Evolutionary conservation across 2,329 filamentous ascomycete genomes (phyloP).

Genomic region (Penicillium sumatraense): DNA sequence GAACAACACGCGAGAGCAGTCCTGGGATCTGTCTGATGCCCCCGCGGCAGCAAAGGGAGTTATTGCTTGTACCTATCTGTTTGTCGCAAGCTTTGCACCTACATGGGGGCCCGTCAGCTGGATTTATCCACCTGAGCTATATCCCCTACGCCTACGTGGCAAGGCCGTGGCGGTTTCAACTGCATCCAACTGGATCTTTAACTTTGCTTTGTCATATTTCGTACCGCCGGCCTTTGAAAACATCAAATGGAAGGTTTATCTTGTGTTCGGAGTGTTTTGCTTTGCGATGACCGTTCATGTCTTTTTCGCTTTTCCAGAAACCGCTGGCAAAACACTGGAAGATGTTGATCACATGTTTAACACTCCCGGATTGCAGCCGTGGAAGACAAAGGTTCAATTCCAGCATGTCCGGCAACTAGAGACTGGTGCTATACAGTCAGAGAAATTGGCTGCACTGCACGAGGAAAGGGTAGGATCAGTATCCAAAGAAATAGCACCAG

Average conservation of each 20-base stretch:
- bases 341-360: conserved; percentile 14
- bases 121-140: conserved; percentile 67
- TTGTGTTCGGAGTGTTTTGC: conserved; percentile 75
- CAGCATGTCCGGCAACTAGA: not conserved
- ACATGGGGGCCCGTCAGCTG: conserved; percentile 66
- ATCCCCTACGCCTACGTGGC: conserved; percentile 64
- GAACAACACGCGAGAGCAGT: conserved; percentile 38
- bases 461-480: not conserved
- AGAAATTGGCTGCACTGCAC: not conserved
- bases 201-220: conserved; percentile 55
- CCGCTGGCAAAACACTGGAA: conserved; percentile 70
- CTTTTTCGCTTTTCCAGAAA: conserved; percentile 67
- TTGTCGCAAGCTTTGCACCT: conserved; percentile 70
- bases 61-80: conserved; percentile 73
- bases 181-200: conserved; percentile 66
- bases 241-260: conserved; percentile 64
- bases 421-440: not conserved
- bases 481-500: not conserved
- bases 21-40: conserved; percentile 42
- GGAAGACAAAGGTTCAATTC: conserved; percentile 1
- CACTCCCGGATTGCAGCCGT: not conserved
- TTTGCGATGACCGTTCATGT: conserved; percentile 68
- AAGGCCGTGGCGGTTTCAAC: conserved; percentile 67
- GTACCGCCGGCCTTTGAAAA: conserved; percentile 59
- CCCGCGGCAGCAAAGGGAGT: conserved; percentile 66